phyloP scores from a whole-genome alignment of 352 stramenopile species.

The Phytophthora pinifolia region DNA sequence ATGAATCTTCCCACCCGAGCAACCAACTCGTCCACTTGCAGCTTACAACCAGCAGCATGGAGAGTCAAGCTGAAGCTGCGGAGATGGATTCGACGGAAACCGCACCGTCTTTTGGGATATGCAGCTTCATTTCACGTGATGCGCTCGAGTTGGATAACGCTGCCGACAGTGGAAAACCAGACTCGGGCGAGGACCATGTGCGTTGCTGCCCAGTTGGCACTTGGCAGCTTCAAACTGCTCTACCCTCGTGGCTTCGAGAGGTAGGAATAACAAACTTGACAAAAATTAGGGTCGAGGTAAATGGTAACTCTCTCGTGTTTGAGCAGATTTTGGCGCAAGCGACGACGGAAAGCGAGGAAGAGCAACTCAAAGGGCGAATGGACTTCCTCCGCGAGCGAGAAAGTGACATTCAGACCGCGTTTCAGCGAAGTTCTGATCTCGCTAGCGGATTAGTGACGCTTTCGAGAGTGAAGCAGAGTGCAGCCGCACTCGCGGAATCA shows the following conservation, averaged over 20 bases:
- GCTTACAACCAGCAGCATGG: slow-evolving; percentile 3
- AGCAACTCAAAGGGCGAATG: slow-evolving; percentile 18
- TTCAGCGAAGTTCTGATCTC: slow-evolving; percentile 18
- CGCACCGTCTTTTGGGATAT: neutral
- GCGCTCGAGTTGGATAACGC: slow-evolving; percentile 1
- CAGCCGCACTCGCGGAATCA: slow-evolving; percentile 12
- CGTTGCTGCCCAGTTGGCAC: slow-evolving; percentile 7
- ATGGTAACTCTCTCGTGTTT: slow-evolving; percentile 1
- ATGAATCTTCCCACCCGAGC: neutral
- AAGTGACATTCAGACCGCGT: slow-evolving; percentile 18
- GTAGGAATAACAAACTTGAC: slow-evolving; percentile 3
- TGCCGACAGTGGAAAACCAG: neutral
- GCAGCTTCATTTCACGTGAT: slow-evolving; percentile 23
- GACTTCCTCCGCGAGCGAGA: slow-evolving; percentile 9
- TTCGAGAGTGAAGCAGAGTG: slow-evolving; percentile 14
- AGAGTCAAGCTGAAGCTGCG: neutral
- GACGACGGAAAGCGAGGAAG: slow-evolving; percentile 20
- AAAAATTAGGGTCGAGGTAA: neutral
- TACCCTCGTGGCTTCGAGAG: slow-evolving; percentile 24
- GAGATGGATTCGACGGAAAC: neutral
- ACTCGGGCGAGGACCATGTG: neutral
- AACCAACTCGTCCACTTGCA: slow-evolving; percentile 24
- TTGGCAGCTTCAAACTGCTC: slow-evolving; percentile 22
- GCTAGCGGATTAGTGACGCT: slow-evolving; percentile 20
- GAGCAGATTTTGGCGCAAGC: slow-evolving; percentile 10